phyloP scores from a whole-genome alignment of 2,329 filamentous ascomycete genomes.

The Neopestalotiopsis sp. region DNA sequence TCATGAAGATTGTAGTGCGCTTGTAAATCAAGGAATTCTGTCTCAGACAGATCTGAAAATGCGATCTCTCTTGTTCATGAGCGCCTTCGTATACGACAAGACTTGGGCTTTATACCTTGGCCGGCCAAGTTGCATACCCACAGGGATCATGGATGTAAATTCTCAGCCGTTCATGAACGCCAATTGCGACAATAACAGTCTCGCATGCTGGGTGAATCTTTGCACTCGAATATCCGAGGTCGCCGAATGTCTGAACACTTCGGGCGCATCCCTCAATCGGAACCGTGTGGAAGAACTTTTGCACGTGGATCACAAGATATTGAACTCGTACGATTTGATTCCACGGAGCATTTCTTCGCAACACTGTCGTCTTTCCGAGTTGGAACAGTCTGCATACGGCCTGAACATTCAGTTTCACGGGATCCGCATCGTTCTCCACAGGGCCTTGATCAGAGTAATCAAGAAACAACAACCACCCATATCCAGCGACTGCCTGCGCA shows the following conservation, averaged over 20 bases:
- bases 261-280: not conserved
- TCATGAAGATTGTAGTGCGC: not conserved
- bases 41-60: not conserved
- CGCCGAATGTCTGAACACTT: not conserved
- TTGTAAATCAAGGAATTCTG: not conserved
- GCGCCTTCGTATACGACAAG: not conserved
- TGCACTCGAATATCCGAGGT: not conserved
- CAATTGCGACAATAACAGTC: not conserved
- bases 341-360: not conserved
- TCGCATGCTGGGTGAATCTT: not conserved
- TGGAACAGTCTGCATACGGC: not conserved
- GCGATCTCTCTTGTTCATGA: not conserved
- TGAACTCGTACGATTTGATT: not conserved
- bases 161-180: not conserved
- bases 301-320: not conserved
- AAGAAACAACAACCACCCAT: not conserved
- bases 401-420: not conserved
- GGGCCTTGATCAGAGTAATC: not conserved
- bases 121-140: not conserved
- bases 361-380: not conserved
- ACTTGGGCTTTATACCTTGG: not conserved
- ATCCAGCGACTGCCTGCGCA: not conserved
- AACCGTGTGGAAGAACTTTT: not conserved
- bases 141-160: not conserved
- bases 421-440: not conserved